Evolutionary conservation across 2,329 filamentous ascomycete species (phyloP).

Genomic region (Cercospora berteroae): DNA sequence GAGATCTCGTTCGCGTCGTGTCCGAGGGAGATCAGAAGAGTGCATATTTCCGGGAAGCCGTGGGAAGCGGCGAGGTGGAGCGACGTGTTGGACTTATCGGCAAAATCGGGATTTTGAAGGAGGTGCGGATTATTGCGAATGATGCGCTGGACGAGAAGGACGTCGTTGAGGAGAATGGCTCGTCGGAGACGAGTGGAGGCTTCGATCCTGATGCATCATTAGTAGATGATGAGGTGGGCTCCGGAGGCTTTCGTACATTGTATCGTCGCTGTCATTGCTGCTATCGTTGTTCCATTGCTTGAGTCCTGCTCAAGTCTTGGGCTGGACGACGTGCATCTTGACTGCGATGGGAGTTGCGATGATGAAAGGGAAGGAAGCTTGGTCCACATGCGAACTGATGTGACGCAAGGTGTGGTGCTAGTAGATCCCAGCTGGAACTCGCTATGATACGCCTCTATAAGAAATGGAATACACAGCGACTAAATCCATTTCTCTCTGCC

Average conservation of each 20-base stretch:
- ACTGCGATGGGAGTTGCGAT: conserved; percentile 2
- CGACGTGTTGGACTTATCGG: conserved; percentile 75
- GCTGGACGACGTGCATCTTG: background rate
- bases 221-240: background rate
- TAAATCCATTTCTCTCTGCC: background rate
- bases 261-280: conserved; percentile 12
- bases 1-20: conserved; percentile 73
- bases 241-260: conserved; percentile 16
- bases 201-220: conserved; percentile 61
- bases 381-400: conserved; percentile 2
- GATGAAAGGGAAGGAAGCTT: conserved; percentile 8
- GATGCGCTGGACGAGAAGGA: conserved; percentile 72
- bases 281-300: conserved; percentile 14
- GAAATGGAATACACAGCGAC: background rate
- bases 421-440: background rate
- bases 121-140: conserved; percentile 67
- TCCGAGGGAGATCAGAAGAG: conserved; percentile 66
- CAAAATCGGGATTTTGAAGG: conserved; percentile 76
- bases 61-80: conserved; percentile 76
- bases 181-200: conserved; percentile 73
- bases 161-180: conserved; percentile 74
- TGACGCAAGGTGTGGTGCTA: conserved; percentile 7
- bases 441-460: background rate
- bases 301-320: conserved; percentile 25
- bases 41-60: conserved; percentile 66